Percentiles rank a stretch among this genome's conserved stretches.
These are phyloP conservation scores for Aegilops speltoides DNA, from an alignment of 176 grass and related monocot genomes.

Conservation along the genomic window DNA sequence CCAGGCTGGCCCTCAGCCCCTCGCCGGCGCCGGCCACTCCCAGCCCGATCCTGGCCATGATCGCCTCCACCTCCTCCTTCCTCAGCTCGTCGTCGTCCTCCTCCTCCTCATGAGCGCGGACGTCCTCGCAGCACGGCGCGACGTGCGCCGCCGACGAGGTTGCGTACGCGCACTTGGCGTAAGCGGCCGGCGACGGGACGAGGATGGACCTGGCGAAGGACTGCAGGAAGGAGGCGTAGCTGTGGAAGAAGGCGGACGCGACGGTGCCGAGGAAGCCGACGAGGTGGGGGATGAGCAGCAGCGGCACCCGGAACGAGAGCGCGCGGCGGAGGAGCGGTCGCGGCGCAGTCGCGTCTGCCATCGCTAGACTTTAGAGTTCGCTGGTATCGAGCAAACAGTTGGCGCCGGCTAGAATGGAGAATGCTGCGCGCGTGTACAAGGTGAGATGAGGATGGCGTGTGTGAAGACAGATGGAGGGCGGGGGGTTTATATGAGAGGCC, in stretches of 20 bases:
- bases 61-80: slow-evolving; percentile 45
- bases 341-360: slow-evolving; percentile 16
- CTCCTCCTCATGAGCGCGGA: background rate
- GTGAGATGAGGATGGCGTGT: too few relatives aligned
- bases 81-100: background rate
- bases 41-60: slow-evolving; percentile 43
- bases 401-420: too few relatives aligned
- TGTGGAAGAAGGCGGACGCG: background rate
- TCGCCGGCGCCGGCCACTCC: background rate
- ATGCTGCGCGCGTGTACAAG: background rate
- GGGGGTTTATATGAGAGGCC: background rate
- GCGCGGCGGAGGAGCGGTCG: slow-evolving; percentile 35
- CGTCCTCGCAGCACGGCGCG: background rate
- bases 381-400: too few relatives aligned
- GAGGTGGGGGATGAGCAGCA: slow-evolving; percentile 34
- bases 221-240: slow-evolving; percentile 32
- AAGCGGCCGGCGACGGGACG: background rate
- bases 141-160: background rate
- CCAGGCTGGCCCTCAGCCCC: slow-evolving; percentile 16
- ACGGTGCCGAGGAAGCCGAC: slow-evolving; percentile 24
- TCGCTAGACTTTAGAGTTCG: background rate
- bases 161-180: background rate
- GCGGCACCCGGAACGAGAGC: slow-evolving; percentile 57
- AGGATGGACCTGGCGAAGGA: slow-evolving; percentile 27
- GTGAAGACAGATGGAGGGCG: background rate